A percentile compares a stretch with the other conserved stretches of the same genome.
Conservation (phyloP, 345 rosid genomes). For the Pistacia atlantica region DNA sequence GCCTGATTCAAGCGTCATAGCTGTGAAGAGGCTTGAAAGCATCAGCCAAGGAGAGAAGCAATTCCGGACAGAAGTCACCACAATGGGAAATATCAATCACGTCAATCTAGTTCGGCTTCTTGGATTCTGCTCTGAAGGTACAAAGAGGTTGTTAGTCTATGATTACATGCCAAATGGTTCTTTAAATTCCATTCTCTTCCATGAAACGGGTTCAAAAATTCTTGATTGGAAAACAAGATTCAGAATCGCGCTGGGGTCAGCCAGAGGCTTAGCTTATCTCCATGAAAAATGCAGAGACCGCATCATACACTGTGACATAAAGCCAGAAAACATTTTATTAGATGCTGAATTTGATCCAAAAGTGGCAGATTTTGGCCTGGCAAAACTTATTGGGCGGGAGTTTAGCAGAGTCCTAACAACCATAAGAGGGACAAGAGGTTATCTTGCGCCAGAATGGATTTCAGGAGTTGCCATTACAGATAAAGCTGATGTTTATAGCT, state of each 20-base stretch:
- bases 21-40: constrained; percentile 80
- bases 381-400: constrained; percentile 51
- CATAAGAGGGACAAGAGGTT: constrained; percentile 55
- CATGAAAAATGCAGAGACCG: background rate
- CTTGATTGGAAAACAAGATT: constrained; percentile 46
- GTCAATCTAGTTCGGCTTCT: constrained; percentile 16
- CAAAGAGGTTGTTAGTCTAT: constrained; percentile 19
- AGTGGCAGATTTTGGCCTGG: constrained; percentile 49
- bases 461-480: constrained; percentile 51
- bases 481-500: constrained; percentile 55
- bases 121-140: constrained; percentile 17
- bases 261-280: constrained; percentile 46
- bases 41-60: constrained; percentile 63
- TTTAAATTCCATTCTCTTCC: constrained; percentile 4
- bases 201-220: background rate
- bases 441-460: constrained; percentile 29
- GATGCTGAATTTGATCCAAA: constrained; percentile 16
- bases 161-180: constrained; percentile 20
- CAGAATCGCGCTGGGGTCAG: constrained; percentile 44
- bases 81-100: constrained; percentile 15
- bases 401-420: constrained; percentile 53
- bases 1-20: constrained; percentile 59
- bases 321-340: constrained; percentile 53
- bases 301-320: constrained; percentile 36
- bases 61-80: constrained; percentile 20